A percentile compares a stretch with the other conserved stretches of the same genome.
phyloP scores from a whole-genome alignment of 2,329 filamentous ascomycete genomes.

The Kalmusia sp. region DNA sequence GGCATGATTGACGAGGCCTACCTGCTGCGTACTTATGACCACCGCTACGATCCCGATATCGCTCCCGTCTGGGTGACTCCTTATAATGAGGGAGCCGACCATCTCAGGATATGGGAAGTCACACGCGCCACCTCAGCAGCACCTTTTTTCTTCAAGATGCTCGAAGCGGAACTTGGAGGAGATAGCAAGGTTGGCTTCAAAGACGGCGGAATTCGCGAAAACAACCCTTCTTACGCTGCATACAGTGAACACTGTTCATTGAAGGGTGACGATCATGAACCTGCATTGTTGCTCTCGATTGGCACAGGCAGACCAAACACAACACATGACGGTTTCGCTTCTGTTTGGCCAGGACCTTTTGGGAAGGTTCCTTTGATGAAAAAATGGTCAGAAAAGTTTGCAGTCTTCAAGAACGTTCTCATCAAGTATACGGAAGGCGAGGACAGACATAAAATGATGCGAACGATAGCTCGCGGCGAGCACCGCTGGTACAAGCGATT shows the following conservation, averaged over 20 bases:
- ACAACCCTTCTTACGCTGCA: conserved; percentile 58
- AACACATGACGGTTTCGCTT: conserved; percentile 55
- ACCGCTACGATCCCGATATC: conserved; percentile 51
- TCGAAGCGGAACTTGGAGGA: conserved; percentile 51
- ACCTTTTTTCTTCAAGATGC: conserved; percentile 60
- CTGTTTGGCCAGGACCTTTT: conserved; percentile 54
- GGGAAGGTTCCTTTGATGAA: conserved; percentile 50
- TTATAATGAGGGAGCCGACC: conserved; percentile 57
- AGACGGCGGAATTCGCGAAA: conserved; percentile 59
- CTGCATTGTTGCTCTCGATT: conserved; percentile 54
- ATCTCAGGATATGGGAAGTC: conserved; percentile 59
- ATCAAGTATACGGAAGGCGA: conserved; percentile 62
- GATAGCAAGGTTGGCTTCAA: conserved; percentile 54
- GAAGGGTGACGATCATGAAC: conserved; percentile 51
- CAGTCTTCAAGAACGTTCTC: conserved; percentile 57
- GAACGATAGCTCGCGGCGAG: conserved; percentile 54
- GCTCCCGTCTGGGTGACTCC: conserved; percentile 54
- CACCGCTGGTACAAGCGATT: conserved; percentile 60
- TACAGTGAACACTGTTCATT: conserved; percentile 56
- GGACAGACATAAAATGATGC: conserved; percentile 55
- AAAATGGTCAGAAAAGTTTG: conserved; percentile 57
- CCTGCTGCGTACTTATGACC: conserved; percentile 57
- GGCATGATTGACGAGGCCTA: conserved; percentile 56
- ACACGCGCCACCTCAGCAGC: conserved; percentile 61
- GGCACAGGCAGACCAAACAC: conserved; percentile 56